Base-by-base conservation (phyloP, 371 early-diverging fungal species). In the Actinomortierella ambigua region DNA sequence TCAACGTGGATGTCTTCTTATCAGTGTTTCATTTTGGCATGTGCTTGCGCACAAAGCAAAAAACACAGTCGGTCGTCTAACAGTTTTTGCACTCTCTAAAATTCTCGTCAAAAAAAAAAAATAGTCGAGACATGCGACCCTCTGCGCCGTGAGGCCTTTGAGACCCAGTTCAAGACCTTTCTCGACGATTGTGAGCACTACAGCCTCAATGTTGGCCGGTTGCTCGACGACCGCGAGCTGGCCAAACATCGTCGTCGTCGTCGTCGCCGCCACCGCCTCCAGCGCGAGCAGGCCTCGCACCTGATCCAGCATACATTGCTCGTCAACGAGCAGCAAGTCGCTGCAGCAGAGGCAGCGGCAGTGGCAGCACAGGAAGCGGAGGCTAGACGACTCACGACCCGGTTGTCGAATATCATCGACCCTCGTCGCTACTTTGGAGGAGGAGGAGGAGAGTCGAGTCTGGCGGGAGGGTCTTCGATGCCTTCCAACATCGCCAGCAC, bases 71-170 rank as follows among this genome's bases (percentile, higher is more conserved):
- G n/a, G n/a, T n/a, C n/a, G n/a, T n/a, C n/a, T n/a, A n/a, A n/a
- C n/a, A n/a, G n/a, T n/a, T n/a, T n/a, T n/a, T n/a, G n/a, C n/a
- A n/a, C n/a, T n/a, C n/a, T n/a, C n/a, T n/a, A n/a, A n/a, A n/a
- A n/a, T n/a, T n/a, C n/a, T n/a, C n/a, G n/a, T n/a, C n/a, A n/a
- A n/a, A n/a, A n/a, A n/a, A n/a, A n/a, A n/a, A n/a, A n/a, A n/a
- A n/a, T 11, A 84, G 84, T 81, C 55, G 81, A 81, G 52, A 77
- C 82, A 7, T 73, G 75, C 24, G 79, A 82, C 56, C 70, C 77
- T n/a, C 44, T 64, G 27, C 76, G 71, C 9, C 82, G 79, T 41
- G 68, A 68, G 27, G 67, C 78, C 7, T 64, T 82, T 15, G 76
- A 76, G 49, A 63, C 60, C 17, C 81, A 81, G 49, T 62, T 84